phyloP scores from a whole-genome alignment of 164 flowering plant species.

The Dillenia turbinata region DNA sequence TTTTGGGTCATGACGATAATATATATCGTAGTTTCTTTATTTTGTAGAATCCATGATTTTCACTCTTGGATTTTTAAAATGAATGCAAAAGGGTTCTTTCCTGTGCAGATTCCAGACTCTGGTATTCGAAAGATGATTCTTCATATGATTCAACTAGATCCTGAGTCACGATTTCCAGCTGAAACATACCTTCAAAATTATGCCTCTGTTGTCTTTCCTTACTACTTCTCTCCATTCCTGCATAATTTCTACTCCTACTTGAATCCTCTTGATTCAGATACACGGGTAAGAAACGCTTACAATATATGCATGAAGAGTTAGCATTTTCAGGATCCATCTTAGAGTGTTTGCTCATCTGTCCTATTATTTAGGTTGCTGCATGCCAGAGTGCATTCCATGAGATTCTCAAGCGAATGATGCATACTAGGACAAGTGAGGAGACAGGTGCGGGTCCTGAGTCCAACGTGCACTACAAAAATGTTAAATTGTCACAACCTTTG shows the following conservation, averaged over 20 bases:
- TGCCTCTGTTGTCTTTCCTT: conserved; percentile 72
- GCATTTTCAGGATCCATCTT: no score
- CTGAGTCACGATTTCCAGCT: conserved; percentile 81
- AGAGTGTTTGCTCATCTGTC: no score
- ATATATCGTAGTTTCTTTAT: no score
- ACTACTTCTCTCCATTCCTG: conserved; percentile 90
- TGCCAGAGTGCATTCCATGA: conserved; percentile 82
- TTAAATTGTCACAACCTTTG: conserved; percentile 19
- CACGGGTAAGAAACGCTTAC: conserved; percentile 52
- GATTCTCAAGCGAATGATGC: conserved; percentile 84
- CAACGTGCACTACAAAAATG: conserved; percentile 5
- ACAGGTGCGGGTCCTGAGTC: conserved; percentile 6
- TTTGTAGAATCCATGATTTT: no score
- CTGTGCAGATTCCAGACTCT: conserved; percentile 78
- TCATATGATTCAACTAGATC: conserved; percentile 98
- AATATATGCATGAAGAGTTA: no score
- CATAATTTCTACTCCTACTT: conserved; percentile 85
- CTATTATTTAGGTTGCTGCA: conserved; percentile 56
- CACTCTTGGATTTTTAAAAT: no score
- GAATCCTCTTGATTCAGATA: conserved; percentile 91
- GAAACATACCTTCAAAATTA: conserved; percentile 82
- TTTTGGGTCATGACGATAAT: no score
- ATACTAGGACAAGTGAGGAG: conserved; percentile 30
- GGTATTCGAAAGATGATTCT: conserved; percentile 94
- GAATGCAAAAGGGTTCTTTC: conserved; percentile 1